Base-by-base conservation (phyloP, 352 stramenopile species). In the Thalassiosira allenii region DNA sequence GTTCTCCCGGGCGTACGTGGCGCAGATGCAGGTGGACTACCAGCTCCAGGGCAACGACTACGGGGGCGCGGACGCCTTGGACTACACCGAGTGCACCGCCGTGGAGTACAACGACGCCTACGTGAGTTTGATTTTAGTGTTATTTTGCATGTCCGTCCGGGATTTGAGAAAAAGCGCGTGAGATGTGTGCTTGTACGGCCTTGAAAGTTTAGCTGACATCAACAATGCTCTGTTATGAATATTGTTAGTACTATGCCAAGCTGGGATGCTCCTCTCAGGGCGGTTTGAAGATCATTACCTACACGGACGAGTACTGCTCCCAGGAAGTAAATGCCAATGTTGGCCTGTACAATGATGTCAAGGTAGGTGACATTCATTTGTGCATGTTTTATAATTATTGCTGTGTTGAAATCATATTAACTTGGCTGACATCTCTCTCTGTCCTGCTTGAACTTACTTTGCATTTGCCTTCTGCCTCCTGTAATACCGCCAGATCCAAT, bases 261-360 rank as follows among this genome's bases (percentile, higher is more conserved):
- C 58, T 84, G 22, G 75, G 75, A 56, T 84, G 75, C 37, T 30
- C 52, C n/a, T 43, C 11, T 44, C 34, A 52, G 41, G 75, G 75
- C 37, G 75, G 75, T 25, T 54, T 84, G 20, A 84, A 73, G 37
- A 53, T 84, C 30, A 22, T 63, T 44, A 44, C 75, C 20, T 84
- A 84, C 43, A 72, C 75, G 20, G 75, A 84, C 70, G 44, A 25
- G 1, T 61, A 47, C 27, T 84, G 75, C 34, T 56, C 52, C 22
- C 27, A 34, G 43, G 61, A 73, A 61, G 53, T 74, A 34, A 79
- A n/a, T 49, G 44, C 34, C 23, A 79, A 79, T 29, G 44, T 79
- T 68, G 75, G 75, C 23, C 23, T 84, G 32, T 84, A 84, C 68
- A 84, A 84, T 79, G 75, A 84, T 59, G 61, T 75, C 62, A 84